Percentiles rank a stretch among this genome's conserved stretches.
Conservation (phyloP, 2,329 filamentous ascomycete species). For the Zymoseptoria tritici region DNA sequence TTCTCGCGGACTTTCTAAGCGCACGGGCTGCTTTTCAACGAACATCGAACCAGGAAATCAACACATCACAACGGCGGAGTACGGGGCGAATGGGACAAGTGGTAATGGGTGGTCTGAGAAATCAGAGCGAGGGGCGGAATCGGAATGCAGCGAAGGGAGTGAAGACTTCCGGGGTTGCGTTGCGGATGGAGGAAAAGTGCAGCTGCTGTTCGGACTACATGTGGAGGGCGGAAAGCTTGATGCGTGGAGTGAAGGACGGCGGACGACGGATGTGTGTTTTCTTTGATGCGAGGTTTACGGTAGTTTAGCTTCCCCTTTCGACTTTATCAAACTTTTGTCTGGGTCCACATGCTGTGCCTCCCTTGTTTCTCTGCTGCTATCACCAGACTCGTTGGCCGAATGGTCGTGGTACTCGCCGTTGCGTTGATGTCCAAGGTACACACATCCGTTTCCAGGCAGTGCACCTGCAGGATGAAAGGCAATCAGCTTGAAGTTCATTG, state of each 20-base stretch:
- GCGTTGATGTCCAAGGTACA: background rate
- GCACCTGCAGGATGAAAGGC: background rate
- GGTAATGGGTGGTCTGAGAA: background rate
- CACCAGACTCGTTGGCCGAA: no score
- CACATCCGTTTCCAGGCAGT: background rate
- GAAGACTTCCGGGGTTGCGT: background rate
- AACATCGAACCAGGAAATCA: background rate
- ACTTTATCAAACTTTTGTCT: background rate
- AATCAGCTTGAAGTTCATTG: background rate
- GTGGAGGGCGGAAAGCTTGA: background rate
- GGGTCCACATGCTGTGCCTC: background rate
- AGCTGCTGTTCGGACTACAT: background rate
- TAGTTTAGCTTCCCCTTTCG: background rate
- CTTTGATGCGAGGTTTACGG: background rate
- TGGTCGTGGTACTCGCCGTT: background rate
- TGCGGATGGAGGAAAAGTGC: background rate
- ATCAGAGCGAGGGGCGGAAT: background rate
- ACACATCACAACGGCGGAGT: background rate
- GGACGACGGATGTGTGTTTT: background rate
- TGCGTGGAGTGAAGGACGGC: background rate
- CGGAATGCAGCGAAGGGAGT: background rate
- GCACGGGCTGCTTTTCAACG: background rate
- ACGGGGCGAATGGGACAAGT: background rate
- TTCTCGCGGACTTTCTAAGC: background rate
- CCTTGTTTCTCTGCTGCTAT: no score